Evolutionary conservation across 78 protist genomes (phyloP), one percentile per base, ranked within the genome.

Genomic region (Polysphondylium violaceum): DNA sequence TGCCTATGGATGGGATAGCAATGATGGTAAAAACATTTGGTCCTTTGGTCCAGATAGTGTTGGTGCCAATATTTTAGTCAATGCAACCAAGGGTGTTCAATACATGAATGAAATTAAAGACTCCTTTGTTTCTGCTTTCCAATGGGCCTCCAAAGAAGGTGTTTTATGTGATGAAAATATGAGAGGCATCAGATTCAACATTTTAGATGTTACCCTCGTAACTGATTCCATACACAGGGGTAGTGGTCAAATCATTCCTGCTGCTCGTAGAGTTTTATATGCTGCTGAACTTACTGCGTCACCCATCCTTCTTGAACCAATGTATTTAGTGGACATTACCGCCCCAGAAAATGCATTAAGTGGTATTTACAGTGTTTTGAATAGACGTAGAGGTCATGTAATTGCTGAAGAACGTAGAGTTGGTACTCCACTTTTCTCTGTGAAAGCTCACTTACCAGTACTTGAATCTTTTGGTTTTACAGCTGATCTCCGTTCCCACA

Each of bases 151-250:
- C 94, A 83, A 94, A 83, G 98, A 97, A 90, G 99, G 99, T 63
- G 98, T 94, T 21, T 73, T 98, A 36, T 97, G 99, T 95, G 99
- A 98, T 74, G 99, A 99, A 97, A 91, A 89, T 79, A 44, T 98
- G 93, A 96, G 99, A 63, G 99, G 98, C 58, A 59, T 96, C 64
- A 90, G 97, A 78, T 88, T 97, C 96, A 74, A 97, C 95, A 3
- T 99, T 51, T 36, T 29, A 58, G 99, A 98, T 64, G 99, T 96
- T 43, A 93, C 95, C 40, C 96, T 99, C 55, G 99, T 98, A 95
- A 96, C 99, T 40, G 99, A 99, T 76, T 96, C 99, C 74, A 98
- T 98, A 91, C 99, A 98, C 95, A 95, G 99, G 31, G 99, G 99
- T 53, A 98, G 97, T 38, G 98, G 96, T 53, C 98, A 97, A 90